phyloP scores from a whole-genome alignment of 805 yeast species.

The Starmerella floris region DNA sequence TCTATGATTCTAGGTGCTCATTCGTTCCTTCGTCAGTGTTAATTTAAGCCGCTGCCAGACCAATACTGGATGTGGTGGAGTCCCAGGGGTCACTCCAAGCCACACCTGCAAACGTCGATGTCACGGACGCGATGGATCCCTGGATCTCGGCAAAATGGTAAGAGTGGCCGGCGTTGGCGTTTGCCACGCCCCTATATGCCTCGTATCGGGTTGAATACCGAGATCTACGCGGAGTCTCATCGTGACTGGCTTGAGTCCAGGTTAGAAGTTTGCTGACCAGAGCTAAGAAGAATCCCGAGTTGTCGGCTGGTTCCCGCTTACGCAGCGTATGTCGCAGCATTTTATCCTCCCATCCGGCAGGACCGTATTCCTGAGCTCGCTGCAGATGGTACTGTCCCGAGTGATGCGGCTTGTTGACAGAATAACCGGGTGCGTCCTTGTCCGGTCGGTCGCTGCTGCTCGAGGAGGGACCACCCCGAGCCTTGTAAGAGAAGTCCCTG shows the following conservation, averaged over 20 bases:
- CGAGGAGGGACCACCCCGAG: too few relatives aligned
- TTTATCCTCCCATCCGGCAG: constrained; percentile 17
- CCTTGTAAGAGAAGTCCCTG: constrained; percentile 19
- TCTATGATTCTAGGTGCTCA: not conserved
- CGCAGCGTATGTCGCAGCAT: constrained; percentile 1
- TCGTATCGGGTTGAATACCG: too few relatives aligned
- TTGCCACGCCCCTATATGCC: not conserved
- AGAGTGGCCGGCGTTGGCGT: constrained; percentile 4
- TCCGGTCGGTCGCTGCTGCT: not conserved
- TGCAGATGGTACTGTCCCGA: too few relatives aligned
- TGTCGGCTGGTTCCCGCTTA: too few relatives aligned
- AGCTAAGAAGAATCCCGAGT: constrained; percentile 1
- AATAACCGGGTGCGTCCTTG: too few relatives aligned
- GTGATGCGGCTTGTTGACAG: too few relatives aligned
- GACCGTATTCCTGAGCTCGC: constrained; percentile 11
- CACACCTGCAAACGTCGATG: constrained; percentile 5
- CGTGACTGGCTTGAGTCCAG: constrained; percentile 5
- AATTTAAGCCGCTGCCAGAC: not conserved
- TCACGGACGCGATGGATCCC: constrained; percentile 6
- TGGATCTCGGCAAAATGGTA: constrained; percentile 8
- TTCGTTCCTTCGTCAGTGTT: too few relatives aligned
- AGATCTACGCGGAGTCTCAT: too few relatives aligned
- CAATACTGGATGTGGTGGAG: constrained; percentile 1
- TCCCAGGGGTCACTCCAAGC: constrained; percentile 11
- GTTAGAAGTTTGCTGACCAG: constrained; percentile 3